Conservation (phyloP, 768 basidiomycete genomes). For the Phaffia tasmanica region DNA sequence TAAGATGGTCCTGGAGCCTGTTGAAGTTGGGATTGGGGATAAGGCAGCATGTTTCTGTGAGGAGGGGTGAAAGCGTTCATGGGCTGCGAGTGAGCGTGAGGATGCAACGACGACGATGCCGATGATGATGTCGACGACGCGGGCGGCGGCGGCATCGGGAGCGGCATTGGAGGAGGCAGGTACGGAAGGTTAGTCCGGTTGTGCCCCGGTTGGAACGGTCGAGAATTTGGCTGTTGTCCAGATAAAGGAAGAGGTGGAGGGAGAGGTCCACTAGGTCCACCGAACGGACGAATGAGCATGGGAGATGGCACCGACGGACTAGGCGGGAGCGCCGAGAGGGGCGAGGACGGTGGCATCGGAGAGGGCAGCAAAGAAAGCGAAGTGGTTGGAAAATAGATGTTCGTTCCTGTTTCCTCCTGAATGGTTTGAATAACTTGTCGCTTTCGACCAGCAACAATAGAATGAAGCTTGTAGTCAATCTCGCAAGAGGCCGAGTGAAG, state of each 20-base stretch:
- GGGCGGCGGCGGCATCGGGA: no score
- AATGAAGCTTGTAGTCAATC: conserved; percentile 87
- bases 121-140: no score
- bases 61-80: no score
- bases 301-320: neutral
- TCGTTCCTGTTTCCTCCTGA: conserved; percentile 93
- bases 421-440: conserved; percentile 76
- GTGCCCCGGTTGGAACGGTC: no score
- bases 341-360: conserved; percentile 25
- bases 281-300: neutral
- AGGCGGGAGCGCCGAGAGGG: neutral
- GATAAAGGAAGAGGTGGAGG: neutral
- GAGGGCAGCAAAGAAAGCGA: conserved; percentile 66
- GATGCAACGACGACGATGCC: no score
- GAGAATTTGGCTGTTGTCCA: no score
- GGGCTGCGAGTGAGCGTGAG: no score
- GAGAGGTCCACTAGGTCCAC: conserved; percentile 2
- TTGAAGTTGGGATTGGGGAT: no score
- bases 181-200: no score
- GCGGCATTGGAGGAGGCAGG: no score
- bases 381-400: conserved; percentile 90
- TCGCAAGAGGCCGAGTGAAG: conserved; percentile 82
- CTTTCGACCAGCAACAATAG: conserved; percentile 81
- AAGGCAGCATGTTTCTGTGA: no score
- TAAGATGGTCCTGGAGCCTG: no score